Evolutionary conservation across 768 basidiomycete genomes (phyloP), one percentile per base, ranked within the genome.

Genomic region (Crassisporium funariophilum): DNA sequence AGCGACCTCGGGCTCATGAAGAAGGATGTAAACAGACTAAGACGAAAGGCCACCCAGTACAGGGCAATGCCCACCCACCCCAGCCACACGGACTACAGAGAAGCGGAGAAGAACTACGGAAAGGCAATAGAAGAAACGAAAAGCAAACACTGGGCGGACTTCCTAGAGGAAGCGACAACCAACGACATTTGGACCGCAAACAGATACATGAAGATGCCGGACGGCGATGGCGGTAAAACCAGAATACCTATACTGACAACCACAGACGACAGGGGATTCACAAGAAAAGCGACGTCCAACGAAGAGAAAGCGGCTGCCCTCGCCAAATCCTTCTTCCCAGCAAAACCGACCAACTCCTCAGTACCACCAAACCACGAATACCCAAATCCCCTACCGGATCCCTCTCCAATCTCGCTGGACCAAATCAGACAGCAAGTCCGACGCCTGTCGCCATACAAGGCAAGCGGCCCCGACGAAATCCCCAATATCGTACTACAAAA

Each of bases 211-310:
- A 33, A 33, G 31, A 15, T 11, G 15, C 31, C 31, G n/a, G n/a
- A n/a, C n/a, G 27, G 27, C 13, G 27, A 29, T 29, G 27, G 27
- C 27, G 27, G 27, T 13, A 29, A 29, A 13, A 7, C 27, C 13
- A 7, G 46, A 23, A 17, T 70, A 64, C 47, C 66, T 53, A 9
- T 44, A n/a, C 16, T 60, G 49, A 4, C 39, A 19, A 0, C 57
- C 39, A 42, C 2, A 45, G 4, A 63, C 47, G 43, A 9, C 15
- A 3, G 37, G 47, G 0, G 46, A 62, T 15, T 52, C 54, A 36
- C 20, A 23, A 11, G 5, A 5, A 27, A 40, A 15, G 22, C 24
- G 8, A 37, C 41, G 10, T 45, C 39, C 2, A 57, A 56, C 31
- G 39, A 47, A 13, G 37, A 34, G 0, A 58, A 58, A 29, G 49